Evolutionary conservation across 768 basidiomycete species (phyloP).

Genomic region (Tremella mesenterica): DNA sequence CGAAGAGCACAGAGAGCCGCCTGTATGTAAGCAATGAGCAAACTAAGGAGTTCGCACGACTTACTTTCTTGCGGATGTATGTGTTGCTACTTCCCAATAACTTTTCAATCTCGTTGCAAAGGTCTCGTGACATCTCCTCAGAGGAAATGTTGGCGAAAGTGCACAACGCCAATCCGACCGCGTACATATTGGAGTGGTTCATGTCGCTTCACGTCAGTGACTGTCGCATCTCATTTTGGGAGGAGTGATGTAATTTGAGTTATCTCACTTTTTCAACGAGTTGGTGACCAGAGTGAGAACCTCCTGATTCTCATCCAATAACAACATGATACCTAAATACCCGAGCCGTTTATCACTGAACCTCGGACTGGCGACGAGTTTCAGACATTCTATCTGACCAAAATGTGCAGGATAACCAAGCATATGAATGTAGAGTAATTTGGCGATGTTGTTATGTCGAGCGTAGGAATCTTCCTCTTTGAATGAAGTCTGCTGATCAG

Average conservation of each 20-base stretch:
- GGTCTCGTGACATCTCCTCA: conserved; percentile 98
- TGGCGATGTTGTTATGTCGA: conserved; percentile 94
- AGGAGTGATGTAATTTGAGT: not conserved
- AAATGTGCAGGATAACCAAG: conserved; percentile 92
- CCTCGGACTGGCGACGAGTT: conserved; percentile 73
- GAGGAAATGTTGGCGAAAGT: conserved; percentile 99
- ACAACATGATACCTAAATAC: conserved; percentile 93
- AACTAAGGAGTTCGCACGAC: conserved; percentile 12
- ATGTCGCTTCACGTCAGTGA: conserved; percentile 63
- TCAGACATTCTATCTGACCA: conserved; percentile 67
- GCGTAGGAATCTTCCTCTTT: conserved; percentile 92
- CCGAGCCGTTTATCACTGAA: conserved; percentile 95
- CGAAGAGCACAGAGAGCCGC: conserved; percentile 90
- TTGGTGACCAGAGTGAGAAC: conserved; percentile 95
- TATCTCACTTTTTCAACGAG: conserved; percentile 92
- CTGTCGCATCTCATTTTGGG: not conserved
- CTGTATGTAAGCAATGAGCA: conserved; percentile 46
- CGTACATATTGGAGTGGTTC: conserved; percentile 99
- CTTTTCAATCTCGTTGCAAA: conserved; percentile 96
- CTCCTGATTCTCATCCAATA: conserved; percentile 95
- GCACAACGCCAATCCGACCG: conserved; percentile 89
- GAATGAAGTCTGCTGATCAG: conserved; percentile 88
- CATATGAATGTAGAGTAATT: conserved; percentile 77
- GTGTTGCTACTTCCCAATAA: conserved; percentile 93
- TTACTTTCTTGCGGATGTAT: conserved; percentile 96